Evolutionary conservation across 176 grass and related monocot genomes (phyloP), one percentile per base, ranked within the genome.

Genomic region (Rhipidocladum racemiflorum): DNA sequence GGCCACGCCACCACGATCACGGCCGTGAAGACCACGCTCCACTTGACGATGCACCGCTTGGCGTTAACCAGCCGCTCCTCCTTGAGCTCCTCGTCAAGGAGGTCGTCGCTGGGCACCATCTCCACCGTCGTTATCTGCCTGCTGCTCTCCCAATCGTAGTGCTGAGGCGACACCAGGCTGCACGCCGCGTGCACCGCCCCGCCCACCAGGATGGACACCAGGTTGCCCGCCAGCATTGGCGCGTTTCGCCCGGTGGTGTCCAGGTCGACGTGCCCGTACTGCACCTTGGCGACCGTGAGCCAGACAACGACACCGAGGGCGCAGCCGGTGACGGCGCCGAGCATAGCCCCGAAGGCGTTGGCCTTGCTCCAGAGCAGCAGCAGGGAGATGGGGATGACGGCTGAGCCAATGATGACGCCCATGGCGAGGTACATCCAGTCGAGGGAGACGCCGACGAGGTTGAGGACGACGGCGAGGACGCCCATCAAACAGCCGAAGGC

Each of bases 341-440:
- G 44, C 74, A 94, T 94, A 11, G 92, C 89, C 6, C 92, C 92
- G 6, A 91, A 23, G 23, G 92, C 92, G 61, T 94, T 94, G 42
- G 92, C 92, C 53, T 91, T 91, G 53, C 75, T 85, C 89, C 89
- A 94, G 4, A 94, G 92, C 69, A 94, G 86, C 86, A 94, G 80
- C n/a, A 94, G 77, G n/a, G 92, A 89, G 18, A 94, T 87, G 15
- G 89, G 92, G 46, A 94, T 60, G 24, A 94, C 89, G 2, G 89
- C 92, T 24, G 92, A 94, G 44, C 92, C 92, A 9, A 94, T 83
- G 14, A 94, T 55, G 16, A 94, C 89, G 13, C 92, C 92, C 92
- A 87, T 91, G 66, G 86, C 92, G 43, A 94, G 86, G 75, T 94
- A 94, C 92, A 94, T 94, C 92, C 92, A 94, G 4, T 86, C 84